Evolutionary conservation across 1,284 basidiomycete species (phyloP), one percentile per base, ranked within the genome.

Genomic region (Cutaneotrichosporon arboriforme): DNA sequence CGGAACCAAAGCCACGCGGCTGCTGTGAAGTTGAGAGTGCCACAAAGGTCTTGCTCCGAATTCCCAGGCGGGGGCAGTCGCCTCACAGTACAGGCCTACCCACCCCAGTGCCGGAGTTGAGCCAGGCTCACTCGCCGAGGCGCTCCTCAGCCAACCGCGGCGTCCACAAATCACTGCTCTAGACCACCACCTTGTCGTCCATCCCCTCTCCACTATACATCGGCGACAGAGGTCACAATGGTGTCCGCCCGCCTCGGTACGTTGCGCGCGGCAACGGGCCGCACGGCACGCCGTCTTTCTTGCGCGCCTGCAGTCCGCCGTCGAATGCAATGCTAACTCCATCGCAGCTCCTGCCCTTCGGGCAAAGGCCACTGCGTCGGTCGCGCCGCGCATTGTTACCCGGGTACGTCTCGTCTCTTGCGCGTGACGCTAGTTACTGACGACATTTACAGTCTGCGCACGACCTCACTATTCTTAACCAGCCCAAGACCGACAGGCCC

Each of bases 401-500:
- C 47, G 57, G 49, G 57, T 59, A 33, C 20, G 57, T 55, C 18
- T 14, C 42, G 38, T 15, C 26, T 17, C 23, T 13, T 34, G 18
- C 22, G 37, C 8, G 10, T n/a, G 12, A 23, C 34, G 36, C 43
- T n/a, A 18, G 26, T 31, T 33, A 39, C 46, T 55, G 22, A 44
- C 41, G 34, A 20, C 31, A 31, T 35, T 8, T 31, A 43, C 59
- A 75, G 73, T 66, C 58, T 57, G 67, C 67, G 17, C 68, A 73
- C 62, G 73, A 76, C 55, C 67, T 76, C 21, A 57, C 65, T 38
- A 62, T 73, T 44, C 56, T 65, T 44, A 60, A 66, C 59, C 60
- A 46, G 56, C 57, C 57, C 63, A 56, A 47, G 55, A 55, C 62
- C 33, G 54, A 64, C 50, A 59, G 58, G 18, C 63, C 65, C 18